Base-by-base conservation (phyloP, 2,329 filamentous ascomycete genomes). In the Rhynchosporium agropyri region DNA sequence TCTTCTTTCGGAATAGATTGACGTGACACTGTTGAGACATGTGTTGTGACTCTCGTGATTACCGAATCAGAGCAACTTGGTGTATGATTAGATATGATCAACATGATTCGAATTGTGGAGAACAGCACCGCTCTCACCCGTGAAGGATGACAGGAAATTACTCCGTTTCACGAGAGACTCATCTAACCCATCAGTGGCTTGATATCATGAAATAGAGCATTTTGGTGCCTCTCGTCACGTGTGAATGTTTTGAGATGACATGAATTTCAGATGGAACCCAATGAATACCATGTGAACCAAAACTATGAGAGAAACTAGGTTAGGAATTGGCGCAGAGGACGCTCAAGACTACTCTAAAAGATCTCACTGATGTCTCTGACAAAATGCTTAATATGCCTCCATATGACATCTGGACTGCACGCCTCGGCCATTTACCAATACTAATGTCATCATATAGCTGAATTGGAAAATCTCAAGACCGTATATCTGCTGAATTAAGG, bases 1-100 rank as follows among this genome's bases (percentile, higher is more conserved):
- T n/a, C 20, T 8, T 43, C 42, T 12, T 43, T 26, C 13, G 6
- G 5, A 20, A 20, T 26, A 10, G 20, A 9, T 26, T 4, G 12
- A 12, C 4, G 31, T 53, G 50, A 53, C 50, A 53, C 50, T 38
- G 50, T 38, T 26, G 8, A 53, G 48, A 53, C 31, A 26, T 4
- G 28, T 40, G 33, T 40, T 53, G n/a, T 13, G 33, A 53, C 26
- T 31, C 7, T 26, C 50, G 33, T 33, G 49, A 31, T 15, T 36
- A 36, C 29, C 33, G n/a, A 12, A 15, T 10, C 7, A n/a, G 31
- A 38, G 50, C 50, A 36, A n/a, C 9, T 31, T 13, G 38, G 13
- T n/a, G 33, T 40, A 15, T 40, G 4, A 40, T 31, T 20, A 53
- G 33, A 38, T 15, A 40, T 20, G 20, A 20, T 20, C 20, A 20